phyloP scores from a whole-genome alignment of 108 stramenopile genomes.

The Cyclostephanos invisitatus region DNA sequence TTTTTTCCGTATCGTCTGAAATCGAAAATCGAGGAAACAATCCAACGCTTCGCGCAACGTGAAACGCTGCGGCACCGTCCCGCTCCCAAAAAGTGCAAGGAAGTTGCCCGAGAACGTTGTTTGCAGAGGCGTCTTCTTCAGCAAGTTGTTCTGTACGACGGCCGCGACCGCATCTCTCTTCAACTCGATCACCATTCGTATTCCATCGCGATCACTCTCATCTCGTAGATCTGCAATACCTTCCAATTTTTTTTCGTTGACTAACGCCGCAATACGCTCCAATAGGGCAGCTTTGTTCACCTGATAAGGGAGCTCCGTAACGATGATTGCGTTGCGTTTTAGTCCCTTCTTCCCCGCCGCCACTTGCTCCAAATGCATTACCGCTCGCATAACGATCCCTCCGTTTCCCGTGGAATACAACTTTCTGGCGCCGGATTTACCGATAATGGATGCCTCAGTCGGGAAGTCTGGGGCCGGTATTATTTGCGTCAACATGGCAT shows the following conservation, averaged over 20 bases:
- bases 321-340: conserved; percentile 87
- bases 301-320: conserved; percentile 94
- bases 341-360: conserved; percentile 47
- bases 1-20: conserved; percentile 88
- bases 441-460: conserved; percentile 90
- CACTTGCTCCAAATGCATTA: conserved; percentile 83
- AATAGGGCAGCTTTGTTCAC: conserved; percentile 94
- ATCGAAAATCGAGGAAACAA: conserved; percentile 92
- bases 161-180: conserved; percentile 93
- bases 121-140: conserved; percentile 93
- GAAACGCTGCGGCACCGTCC: conserved; percentile 87
- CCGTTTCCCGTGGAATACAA: conserved; percentile 92
- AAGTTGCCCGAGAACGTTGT: conserved; percentile 93
- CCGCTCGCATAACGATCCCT: conserved; percentile 83
- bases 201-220: conserved; percentile 95
- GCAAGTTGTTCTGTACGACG: conserved; percentile 90
- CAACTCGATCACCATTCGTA: conserved; percentile 96
- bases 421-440: conserved; percentile 71
- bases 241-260: conserved; percentile 95
- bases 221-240: conserved; percentile 87
- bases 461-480: conserved; percentile 96
- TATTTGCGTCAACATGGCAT: conserved; percentile 71
- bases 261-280: conserved; percentile 92
- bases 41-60: conserved; percentile 86
- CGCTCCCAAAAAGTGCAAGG: conserved; percentile 78